Percentiles rank a stretch among this genome's conserved stretches.
phyloP scores from a whole-genome alignment of 2,329 filamentous ascomycete genomes.

The Fusarium sp. region DNA sequence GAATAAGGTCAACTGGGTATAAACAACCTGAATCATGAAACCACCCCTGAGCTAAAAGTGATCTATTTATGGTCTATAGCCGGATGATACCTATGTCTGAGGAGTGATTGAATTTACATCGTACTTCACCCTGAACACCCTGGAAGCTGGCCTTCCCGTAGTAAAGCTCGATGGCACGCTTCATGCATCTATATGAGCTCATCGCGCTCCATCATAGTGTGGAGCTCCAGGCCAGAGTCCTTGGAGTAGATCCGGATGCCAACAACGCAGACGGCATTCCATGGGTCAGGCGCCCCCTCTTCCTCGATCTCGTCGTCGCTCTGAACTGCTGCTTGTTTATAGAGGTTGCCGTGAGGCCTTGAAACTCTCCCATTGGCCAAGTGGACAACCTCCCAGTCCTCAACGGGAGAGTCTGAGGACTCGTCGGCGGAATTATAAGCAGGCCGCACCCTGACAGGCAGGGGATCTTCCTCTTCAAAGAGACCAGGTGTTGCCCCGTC shows the following conservation, averaged over 20 bases:
- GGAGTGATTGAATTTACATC: neutral
- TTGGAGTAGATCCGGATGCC: constrained; percentile 72
- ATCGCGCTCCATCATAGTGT: constrained; percentile 60
- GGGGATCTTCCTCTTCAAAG: constrained; percentile 24
- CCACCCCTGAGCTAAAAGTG: neutral
- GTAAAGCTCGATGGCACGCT: constrained; percentile 48
- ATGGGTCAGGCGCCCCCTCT: constrained; percentile 66
- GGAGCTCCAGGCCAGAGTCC: constrained; percentile 64
- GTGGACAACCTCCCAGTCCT: constrained; percentile 69
- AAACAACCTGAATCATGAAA: neutral
- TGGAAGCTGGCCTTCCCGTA: constrained; percentile 55
- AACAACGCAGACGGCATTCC: constrained; percentile 73
- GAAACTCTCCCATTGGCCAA: constrained; percentile 68
- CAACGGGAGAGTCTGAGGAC: constrained; percentile 69
- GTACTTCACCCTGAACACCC: constrained; percentile 53
- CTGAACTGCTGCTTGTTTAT: constrained; percentile 47
- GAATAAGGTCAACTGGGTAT: neutral
- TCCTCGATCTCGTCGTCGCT: constrained; percentile 66
- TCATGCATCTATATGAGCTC: constrained; percentile 57
- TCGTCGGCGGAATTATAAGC: constrained; percentile 62
- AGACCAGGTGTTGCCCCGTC: constrained; percentile 41
- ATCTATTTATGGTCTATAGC: neutral
- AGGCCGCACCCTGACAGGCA: constrained; percentile 36
- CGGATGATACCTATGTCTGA: neutral
- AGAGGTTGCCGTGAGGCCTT: constrained; percentile 57